Percentiles rank a stretch among this genome's conserved stretches.
Conservation (phyloP, 1,139 yeast genomes). For the Suhomyces wounanorum region DNA sequence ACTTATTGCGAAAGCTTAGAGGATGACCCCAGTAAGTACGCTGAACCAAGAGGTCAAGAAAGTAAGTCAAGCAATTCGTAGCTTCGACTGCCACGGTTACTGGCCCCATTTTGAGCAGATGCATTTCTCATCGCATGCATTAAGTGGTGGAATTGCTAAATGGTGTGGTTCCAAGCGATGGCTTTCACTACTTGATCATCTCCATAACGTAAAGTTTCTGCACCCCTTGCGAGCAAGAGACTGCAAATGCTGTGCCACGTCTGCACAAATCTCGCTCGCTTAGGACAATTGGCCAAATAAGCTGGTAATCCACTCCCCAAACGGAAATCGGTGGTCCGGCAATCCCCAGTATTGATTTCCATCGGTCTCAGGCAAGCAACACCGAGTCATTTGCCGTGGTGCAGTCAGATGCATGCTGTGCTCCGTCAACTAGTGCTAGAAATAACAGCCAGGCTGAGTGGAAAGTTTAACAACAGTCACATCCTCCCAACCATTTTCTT, state of each 20-base stretch:
- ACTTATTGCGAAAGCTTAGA: neutral
- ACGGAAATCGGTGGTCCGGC: no score
- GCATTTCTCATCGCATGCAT: neutral
- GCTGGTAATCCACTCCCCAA: no score
- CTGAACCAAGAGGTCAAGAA: neutral
- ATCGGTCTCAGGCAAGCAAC: no score
- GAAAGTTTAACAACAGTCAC: no score
- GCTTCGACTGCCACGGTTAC: neutral
- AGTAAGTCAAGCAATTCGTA: no score
- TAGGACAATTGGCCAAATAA: neutral
- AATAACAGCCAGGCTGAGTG: no score
- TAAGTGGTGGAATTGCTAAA: neutral
- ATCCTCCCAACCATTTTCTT: no score
- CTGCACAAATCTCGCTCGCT: conserved; percentile 1
- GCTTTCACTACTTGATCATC: neutral
- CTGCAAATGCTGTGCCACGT: neutral
- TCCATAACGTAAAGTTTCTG: neutral
- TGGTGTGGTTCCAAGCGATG: neutral
- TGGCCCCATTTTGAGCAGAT: neutral
- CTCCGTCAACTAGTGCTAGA: no score
- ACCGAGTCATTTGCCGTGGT: no score
- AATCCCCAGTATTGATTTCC: no score
- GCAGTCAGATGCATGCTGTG: no score
- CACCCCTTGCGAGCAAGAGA: neutral
- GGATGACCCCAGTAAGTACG: neutral